These are phyloP conservation scores for Mariannaea elegans DNA, from an alignment of 2,329 filamentous ascomycete genomes.

Conservation along the genomic window DNA sequence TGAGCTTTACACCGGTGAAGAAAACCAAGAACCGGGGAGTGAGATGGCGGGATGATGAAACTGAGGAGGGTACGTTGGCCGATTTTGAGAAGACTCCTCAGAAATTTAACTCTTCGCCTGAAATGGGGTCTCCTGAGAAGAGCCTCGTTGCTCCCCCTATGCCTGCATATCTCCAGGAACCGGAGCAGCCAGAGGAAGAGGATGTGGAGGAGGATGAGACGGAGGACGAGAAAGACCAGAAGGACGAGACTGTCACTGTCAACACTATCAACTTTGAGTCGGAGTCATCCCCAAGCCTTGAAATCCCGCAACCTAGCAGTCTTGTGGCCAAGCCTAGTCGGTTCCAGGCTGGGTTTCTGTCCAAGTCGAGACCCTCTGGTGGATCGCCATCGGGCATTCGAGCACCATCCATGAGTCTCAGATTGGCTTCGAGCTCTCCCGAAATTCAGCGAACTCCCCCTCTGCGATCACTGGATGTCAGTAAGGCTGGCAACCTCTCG, in stretches of 20 bases:
- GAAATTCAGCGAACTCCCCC: conserved; percentile 49
- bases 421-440: conserved; percentile 58
- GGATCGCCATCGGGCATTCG: conserved; percentile 68
- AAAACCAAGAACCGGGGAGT: conserved; percentile 81
- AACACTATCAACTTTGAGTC: conserved; percentile 35
- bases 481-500: conserved; percentile 60
- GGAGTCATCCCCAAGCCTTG: conserved; percentile 63
- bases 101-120: conserved; percentile 66
- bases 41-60: conserved; percentile 90
- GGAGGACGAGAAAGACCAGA: too few relatives aligned
- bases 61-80: conserved; percentile 82
- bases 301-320: conserved; percentile 56
- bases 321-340: conserved; percentile 68
- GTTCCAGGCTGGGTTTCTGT: conserved; percentile 89
- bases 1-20: conserved; percentile 85
- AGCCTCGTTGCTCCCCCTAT: conserved; percentile 45
- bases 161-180: conserved; percentile 33
- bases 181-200: conserved; percentile 17
- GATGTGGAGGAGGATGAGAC: conserved; percentile 6
- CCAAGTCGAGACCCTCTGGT: conserved; percentile 61
- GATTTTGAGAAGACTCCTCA: conserved; percentile 94
- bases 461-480: conserved; percentile 59
- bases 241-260: conserved; percentile 48
- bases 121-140: conserved; percentile 44
- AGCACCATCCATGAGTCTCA: conserved; percentile 64